Evolutionary conservation across 2,329 filamentous ascomycete genomes (phyloP).

Genomic region (Shiraia sp.): DNA sequence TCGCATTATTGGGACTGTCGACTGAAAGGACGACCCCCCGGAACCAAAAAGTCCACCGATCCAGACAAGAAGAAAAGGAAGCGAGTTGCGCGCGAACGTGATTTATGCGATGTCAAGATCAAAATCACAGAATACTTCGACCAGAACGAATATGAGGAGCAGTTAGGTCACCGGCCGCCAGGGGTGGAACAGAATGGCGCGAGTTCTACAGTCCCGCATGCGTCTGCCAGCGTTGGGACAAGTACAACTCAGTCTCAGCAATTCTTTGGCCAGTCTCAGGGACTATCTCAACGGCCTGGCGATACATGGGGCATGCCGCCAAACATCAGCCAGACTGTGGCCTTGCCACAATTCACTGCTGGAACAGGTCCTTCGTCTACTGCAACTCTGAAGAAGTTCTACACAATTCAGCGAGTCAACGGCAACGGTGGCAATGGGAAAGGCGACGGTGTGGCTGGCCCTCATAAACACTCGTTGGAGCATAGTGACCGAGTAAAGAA

Average conservation of each 20-base stretch:
- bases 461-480: slow-evolving; percentile 74
- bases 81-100: slow-evolving; percentile 71
- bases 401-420: slow-evolving; percentile 78
- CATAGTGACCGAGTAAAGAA: slow-evolving; percentile 81
- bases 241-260: slow-evolving; percentile 14
- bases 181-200: slow-evolving; percentile 12
- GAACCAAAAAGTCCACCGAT: slow-evolving; percentile 78
- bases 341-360: slow-evolving; percentile 14
- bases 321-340: slow-evolving; percentile 19
- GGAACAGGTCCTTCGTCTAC: slow-evolving; percentile 8
- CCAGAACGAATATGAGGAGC: slow-evolving; percentile 47
- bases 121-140: slow-evolving; percentile 82
- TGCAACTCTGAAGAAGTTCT: slow-evolving; percentile 46
- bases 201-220: slow-evolving; percentile 6
- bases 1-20: slow-evolving; percentile 86
- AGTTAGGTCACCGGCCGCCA: slow-evolving; percentile 34
- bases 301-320: slow-evolving; percentile 29
- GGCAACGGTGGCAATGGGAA: slow-evolving; percentile 75
- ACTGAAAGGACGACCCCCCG: slow-evolving; percentile 76
- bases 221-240: slow-evolving; percentile 4
- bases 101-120: slow-evolving; percentile 86
- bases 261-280: slow-evolving; percentile 27
- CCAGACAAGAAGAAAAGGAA: slow-evolving; percentile 83
- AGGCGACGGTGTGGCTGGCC: slow-evolving; percentile 68
- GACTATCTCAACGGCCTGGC: slow-evolving; percentile 18